Evolutionary conservation across 805 yeast species (phyloP), one percentile per base, ranked within the genome.

Genomic region (Ogataea populi-albae): DNA sequence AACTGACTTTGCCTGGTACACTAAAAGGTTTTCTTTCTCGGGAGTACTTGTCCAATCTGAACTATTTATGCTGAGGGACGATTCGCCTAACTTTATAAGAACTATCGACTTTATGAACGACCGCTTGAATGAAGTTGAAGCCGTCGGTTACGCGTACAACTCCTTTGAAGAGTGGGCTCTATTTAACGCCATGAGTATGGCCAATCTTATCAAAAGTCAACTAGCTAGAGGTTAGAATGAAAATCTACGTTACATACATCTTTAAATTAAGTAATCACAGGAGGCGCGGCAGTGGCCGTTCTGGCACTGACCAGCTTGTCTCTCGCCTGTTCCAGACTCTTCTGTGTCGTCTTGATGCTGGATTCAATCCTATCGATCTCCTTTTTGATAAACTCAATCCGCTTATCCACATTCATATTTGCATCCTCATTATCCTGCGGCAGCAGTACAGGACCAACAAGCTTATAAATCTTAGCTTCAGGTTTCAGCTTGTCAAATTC

Each of bases 401-500:
- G 81, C 57, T 91, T 94, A 23, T 71, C 76, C 23, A 93, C 96
- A 53, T 91, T 91, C 52, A 75, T 48, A 46, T 77, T 77, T 16
- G 98, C 95, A 61, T 93, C 98, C 8, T 58, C 58, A 41, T 75
- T 74, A 37, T 88, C 96, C 54, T 91, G 96, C 2, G 97, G 96
- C 43, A 94, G 68, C 41, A 93, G 68, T 4, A 91, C 88, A 5
- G 96, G 95, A 1, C 98, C 98, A 17, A 91, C 84, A 46, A 89
- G 71, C 62, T 93, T 93, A 65, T 77, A 93, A 17, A 93, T 79
- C 50, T 84, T 85, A 11, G 94, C 71, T 23, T 77, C 84, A 37
- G 75, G 73, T 38, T 85, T 65, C 28, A 63, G 50, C 6, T 45
- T 48, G 19, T 73, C 75, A 51, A 93, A 85, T 62, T 93, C 98